phyloP scores from a whole-genome alignment of 768 basidiomycete genomes.

The Psilocybe tampanensis region DNA sequence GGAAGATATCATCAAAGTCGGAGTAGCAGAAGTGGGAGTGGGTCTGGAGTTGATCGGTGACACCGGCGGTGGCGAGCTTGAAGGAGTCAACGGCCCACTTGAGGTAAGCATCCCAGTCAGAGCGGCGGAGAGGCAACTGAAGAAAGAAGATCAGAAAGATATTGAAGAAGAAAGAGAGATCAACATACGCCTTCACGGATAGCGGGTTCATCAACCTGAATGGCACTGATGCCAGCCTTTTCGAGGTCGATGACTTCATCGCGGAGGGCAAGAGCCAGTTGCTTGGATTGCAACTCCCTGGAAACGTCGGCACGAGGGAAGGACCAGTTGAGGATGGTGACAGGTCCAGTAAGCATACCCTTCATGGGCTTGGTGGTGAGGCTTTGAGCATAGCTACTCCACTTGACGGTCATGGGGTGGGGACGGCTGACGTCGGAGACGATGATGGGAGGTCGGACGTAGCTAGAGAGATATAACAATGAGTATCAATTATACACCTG shows the following conservation, averaged over 20 bases:
- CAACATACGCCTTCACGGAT: constrained; percentile 93
- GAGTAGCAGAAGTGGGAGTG: constrained; percentile 99
- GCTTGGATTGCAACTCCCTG: constrained; percentile 96
- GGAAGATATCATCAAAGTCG: constrained; percentile 98
- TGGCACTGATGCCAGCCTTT: constrained; percentile 94
- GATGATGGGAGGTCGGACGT: constrained; percentile 97
- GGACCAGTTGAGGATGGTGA: constrained; percentile 99
- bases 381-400: constrained; percentile 97
- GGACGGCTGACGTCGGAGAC: constrained; percentile 97
- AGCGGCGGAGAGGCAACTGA: constrained; percentile 92
- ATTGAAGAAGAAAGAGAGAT: not conserved
- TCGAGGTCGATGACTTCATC: constrained; percentile 98
- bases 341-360: constrained; percentile 98
- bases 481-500: constrained; percentile 6
- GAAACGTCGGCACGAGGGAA: constrained; percentile 99
- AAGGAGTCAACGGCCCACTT: constrained; percentile 99
- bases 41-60: constrained; percentile 90
- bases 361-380: constrained; percentile 95
- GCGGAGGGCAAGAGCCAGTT: constrained; percentile 95
- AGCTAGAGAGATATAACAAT: constrained; percentile 42
- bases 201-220: constrained; percentile 99
- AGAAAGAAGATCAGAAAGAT: constrained; percentile 14
- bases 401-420: constrained; percentile 91
- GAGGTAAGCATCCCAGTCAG: constrained; percentile 96
- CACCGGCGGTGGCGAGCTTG: constrained; percentile 96